phyloP scores from a whole-genome alignment of 2,329 filamentous ascomycete species.

The Pseudogymnoascus destructans region DNA sequence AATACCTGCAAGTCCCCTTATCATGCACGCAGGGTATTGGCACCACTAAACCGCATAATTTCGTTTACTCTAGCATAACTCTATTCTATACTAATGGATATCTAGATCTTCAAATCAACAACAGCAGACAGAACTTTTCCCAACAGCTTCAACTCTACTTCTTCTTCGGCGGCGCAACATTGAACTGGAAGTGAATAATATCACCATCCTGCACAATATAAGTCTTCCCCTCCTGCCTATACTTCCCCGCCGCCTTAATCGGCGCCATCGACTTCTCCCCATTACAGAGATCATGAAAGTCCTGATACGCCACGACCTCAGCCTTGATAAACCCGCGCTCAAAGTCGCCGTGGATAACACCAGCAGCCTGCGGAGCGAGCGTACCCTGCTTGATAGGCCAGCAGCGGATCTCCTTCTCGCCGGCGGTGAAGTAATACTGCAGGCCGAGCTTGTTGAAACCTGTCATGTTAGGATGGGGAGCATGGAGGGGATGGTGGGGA shows the following conservation, averaged over 20 bases:
- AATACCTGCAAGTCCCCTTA: not conserved
- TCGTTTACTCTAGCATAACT: not conserved
- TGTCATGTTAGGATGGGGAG: not conserved
- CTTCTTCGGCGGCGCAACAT: conserved; percentile 9
- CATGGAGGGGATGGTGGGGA: not conserved
- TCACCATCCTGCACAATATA: conserved; percentile 34
- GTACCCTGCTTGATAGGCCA: conserved; percentile 31
- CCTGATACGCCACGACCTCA: conserved; percentile 34
- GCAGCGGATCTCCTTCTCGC: conserved; percentile 34
- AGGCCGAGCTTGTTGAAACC: conserved; percentile 33
- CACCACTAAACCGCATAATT: not conserved
- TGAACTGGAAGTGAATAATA: conserved; percentile 34
- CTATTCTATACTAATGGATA: conserved; percentile 5
- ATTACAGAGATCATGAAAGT: conserved; percentile 33
- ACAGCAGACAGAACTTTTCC: conserved; percentile 8
- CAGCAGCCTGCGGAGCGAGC: conserved; percentile 31
- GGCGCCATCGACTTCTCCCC: conserved; percentile 33
- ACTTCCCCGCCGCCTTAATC: conserved; percentile 34
- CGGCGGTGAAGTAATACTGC: conserved; percentile 35
- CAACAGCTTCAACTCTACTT: not conserved
- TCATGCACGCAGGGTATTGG: not conserved
- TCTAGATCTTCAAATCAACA: not conserved
- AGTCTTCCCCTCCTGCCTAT: conserved; percentile 33
- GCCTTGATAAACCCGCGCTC: conserved; percentile 34
- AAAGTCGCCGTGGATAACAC: conserved; percentile 32